phyloP scores from a whole-genome alignment of 352 stramenopile genomes.

The Phytopythium helicoides region DNA sequence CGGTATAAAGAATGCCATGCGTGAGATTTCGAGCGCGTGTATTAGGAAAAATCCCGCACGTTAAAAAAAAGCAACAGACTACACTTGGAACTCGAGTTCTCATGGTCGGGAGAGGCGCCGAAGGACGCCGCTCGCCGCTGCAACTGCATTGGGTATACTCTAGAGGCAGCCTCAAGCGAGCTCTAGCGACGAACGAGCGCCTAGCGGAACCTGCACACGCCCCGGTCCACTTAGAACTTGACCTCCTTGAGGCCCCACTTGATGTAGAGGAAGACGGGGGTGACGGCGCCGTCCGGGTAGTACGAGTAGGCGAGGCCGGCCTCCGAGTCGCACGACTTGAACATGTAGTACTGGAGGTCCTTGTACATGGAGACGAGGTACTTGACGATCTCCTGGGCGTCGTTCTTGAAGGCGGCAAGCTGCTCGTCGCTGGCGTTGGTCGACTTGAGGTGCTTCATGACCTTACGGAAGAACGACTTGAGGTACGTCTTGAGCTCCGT shows the following conservation, averaged over 20 bases:
- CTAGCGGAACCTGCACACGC: neutral
- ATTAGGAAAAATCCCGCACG: neutral
- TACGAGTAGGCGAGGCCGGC: slow-evolving; percentile 61
- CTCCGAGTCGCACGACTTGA: slow-evolving; percentile 61
- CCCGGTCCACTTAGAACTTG: slow-evolving; percentile 51
- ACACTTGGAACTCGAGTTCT: neutral
- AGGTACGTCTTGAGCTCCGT: slow-evolving; percentile 68
- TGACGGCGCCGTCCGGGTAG: slow-evolving; percentile 53
- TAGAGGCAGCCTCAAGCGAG: neutral
- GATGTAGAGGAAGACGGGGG: slow-evolving; percentile 62
- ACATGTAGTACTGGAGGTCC: slow-evolving; percentile 73
- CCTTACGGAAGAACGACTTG: slow-evolving; percentile 69
- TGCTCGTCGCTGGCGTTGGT: slow-evolving; percentile 39
- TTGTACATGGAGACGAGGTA: slow-evolving; percentile 61
- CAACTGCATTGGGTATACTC: neutral
- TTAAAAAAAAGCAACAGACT: slow-evolving; percentile 6
- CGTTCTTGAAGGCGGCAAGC: slow-evolving; percentile 49
- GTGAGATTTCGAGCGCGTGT: neutral
- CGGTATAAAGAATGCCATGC: no score
- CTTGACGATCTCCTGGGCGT: slow-evolving; percentile 69
- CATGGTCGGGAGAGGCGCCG: no score
- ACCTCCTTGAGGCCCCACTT: slow-evolving; percentile 72
- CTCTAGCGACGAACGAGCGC: neutral
- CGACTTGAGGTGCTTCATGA: slow-evolving; percentile 64
- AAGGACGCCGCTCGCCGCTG: no score